A percentile compares a stretch with the other conserved stretches of the same genome.
phyloP scores from a whole-genome alignment of 495 filamentous ascomycete genomes.

The Podospora didyma region DNA sequence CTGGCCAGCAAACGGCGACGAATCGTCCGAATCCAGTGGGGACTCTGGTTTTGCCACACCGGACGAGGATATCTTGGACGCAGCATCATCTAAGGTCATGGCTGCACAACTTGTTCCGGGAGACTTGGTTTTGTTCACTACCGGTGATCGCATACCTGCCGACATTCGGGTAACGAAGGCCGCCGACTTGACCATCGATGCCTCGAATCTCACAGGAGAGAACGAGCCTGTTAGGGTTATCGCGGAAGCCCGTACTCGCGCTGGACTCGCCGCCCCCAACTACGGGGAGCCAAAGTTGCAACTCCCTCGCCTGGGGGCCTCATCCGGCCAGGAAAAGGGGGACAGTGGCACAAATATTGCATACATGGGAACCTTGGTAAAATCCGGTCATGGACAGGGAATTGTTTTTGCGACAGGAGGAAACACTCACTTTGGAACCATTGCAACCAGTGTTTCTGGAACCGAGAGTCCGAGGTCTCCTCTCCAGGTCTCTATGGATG shows the following conservation, averaged over 20 bases:
- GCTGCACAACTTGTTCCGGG: slow-evolving; percentile 85
- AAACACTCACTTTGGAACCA: slow-evolving; percentile 93
- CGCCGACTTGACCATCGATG: slow-evolving; percentile 85
- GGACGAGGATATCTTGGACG: slow-evolving; percentile 56
- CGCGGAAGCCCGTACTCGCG: slow-evolving; percentile 63
- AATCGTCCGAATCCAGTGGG: slow-evolving; percentile 19
- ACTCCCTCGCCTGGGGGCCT: slow-evolving; percentile 28
- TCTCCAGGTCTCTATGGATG: slow-evolving; percentile 94
- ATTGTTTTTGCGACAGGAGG: slow-evolving; percentile 92
- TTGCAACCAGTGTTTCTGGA: slow-evolving; percentile 84
- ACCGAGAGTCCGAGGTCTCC: slow-evolving; percentile 95
- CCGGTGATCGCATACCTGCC: slow-evolving; percentile 93
- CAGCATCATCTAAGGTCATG: slow-evolving; percentile 74
- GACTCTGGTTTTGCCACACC: slow-evolving; percentile 34
- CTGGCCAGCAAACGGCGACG: slow-evolving; percentile 41
- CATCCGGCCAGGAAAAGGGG: slow-evolving; percentile 21
- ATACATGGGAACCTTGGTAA: slow-evolving; percentile 97
- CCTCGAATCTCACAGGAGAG: slow-evolving; percentile 95
- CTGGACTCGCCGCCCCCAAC: slow-evolving; percentile 20
- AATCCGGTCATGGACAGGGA: slow-evolving; percentile 92
- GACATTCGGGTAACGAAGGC: slow-evolving; percentile 92
- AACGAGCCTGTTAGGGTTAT: slow-evolving; percentile 86
- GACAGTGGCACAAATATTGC: slow-evolving; percentile 67
- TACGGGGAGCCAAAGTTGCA: slow-evolving; percentile 21
- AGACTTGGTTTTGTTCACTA: slow-evolving; percentile 88